Evolutionary conservation across 2,329 filamentous ascomycete genomes (phyloP).

Genomic region (Hypoxylon sp.): DNA sequence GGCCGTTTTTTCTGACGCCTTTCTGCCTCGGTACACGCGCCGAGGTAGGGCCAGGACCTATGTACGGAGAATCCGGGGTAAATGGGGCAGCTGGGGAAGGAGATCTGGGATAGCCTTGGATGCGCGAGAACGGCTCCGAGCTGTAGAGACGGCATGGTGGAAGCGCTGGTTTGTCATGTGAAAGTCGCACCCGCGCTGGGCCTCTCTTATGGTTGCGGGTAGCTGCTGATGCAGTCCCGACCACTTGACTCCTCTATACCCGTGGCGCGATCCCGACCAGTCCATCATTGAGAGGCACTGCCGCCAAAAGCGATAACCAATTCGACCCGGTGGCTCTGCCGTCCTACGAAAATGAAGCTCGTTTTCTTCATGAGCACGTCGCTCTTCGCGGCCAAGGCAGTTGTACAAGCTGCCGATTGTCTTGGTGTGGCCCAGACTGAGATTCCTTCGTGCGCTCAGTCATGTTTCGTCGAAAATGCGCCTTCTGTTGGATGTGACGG

Average conservation of each 20-base stretch:
- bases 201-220: conserved; percentile 8
- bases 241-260: background rate
- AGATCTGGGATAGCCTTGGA: background rate
- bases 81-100: conserved; percentile 10
- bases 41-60: conserved; percentile 17
- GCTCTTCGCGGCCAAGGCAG: conserved; percentile 7
- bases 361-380: background rate
- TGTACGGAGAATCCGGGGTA: conserved; percentile 17
- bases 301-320: background rate
- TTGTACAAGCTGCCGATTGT: conserved; percentile 26
- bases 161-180: conserved; percentile 19
- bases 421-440: conserved; percentile 23
- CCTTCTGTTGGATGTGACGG: conserved; percentile 52
- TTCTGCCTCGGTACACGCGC: conserved; percentile 13
- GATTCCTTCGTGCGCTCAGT: conserved; percentile 54
- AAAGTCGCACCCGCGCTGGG: background rate
- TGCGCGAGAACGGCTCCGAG: conserved; percentile 1
- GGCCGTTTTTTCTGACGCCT: too few relatives aligned
- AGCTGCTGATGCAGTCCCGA: background rate
- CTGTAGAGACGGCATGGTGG: background rate
- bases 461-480: conserved; percentile 53
- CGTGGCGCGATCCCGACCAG: background rate
- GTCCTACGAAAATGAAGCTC: conserved; percentile 17
- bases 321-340: background rate
- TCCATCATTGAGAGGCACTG: background rate